phyloP scores from a whole-genome alignment of 2,329 filamentous ascomycete species.

The Fusarium chuoi region DNA sequence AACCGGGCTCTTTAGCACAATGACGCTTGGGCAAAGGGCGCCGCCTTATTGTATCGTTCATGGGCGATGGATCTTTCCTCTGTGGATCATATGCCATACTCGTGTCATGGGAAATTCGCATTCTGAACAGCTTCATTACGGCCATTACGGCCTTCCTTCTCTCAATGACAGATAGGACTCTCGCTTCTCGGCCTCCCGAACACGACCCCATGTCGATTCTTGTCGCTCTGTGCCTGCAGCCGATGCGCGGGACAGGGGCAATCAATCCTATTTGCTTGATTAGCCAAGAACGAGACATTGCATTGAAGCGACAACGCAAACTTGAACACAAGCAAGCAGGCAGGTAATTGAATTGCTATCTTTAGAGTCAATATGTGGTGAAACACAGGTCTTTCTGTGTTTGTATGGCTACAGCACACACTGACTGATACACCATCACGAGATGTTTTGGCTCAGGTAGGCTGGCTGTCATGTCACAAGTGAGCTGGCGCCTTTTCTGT shows the following conservation, averaged over 20 bases:
- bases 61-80: background rate
- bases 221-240: conserved; percentile 1
- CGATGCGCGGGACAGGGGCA: conserved; percentile 20
- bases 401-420: background rate
- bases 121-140: conserved; percentile 4
- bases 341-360: conserved; percentile 14
- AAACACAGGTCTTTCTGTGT: conserved; percentile 18
- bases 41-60: background rate
- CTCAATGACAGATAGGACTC: background rate
- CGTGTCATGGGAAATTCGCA: conserved; percentile 21
- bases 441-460: background rate
- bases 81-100: conserved; percentile 17
- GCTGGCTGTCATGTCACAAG: conserved; percentile 4
- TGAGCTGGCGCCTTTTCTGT: conserved; percentile 5
- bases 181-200: conserved; percentile 7
- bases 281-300: conserved; percentile 1
- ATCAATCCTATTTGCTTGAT: conserved; percentile 6
- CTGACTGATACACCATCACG: conserved; percentile 9
- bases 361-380: conserved; percentile 33
- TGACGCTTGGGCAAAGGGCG: background rate
- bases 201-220: conserved; percentile 13
- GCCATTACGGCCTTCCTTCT: background rate
- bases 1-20: conserved; percentile 4
- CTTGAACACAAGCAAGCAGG: background rate
- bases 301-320: conserved; percentile 2